These are phyloP conservation scores for Nemania sp. DNA, from an alignment of 2,329 filamentous ascomycete species.

Conservation along the genomic window DNA sequence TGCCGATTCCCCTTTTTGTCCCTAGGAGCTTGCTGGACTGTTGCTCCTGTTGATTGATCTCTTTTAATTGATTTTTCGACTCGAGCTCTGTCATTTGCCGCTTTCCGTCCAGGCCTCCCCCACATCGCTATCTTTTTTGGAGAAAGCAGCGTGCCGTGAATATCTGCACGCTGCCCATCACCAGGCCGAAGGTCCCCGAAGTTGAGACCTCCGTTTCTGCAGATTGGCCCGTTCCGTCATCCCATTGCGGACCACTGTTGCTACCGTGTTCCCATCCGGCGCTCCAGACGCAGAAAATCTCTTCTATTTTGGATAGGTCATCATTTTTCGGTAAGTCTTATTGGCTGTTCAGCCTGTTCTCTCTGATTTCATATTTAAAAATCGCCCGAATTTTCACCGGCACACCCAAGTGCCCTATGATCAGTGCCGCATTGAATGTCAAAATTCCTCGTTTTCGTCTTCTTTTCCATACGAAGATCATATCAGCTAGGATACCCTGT, in stretches of 20 bases:
- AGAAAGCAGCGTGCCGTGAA: constrained; percentile 1
- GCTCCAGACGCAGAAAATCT: constrained; percentile 10
- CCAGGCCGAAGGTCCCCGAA: constrained; percentile 2
- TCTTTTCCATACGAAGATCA: not conserved
- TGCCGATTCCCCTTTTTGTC: not conserved
- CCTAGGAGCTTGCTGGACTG: not conserved
- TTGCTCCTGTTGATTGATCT: not conserved
- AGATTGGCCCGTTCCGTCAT: constrained; percentile 11
- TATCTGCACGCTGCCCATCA: constrained; percentile 6
- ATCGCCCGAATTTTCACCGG: constrained; percentile 15
- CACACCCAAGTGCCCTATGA: too few relatives aligned
- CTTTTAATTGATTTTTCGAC: constrained; percentile 1
- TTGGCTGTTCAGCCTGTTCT: constrained; percentile 22
- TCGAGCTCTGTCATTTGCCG: not conserved
- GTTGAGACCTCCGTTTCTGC: constrained; percentile 8
- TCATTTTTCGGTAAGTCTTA: constrained; percentile 24
- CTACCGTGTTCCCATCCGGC: constrained; percentile 10
- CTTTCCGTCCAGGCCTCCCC: not conserved
- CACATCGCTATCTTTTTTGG: not conserved
- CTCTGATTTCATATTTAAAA: too few relatives aligned
- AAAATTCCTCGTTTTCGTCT: too few relatives aligned
- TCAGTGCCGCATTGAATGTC: too few relatives aligned
- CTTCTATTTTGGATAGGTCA: constrained; percentile 14
- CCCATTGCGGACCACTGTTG: constrained; percentile 10
- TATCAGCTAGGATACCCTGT: not conserved